Evolutionary conservation across 768 basidiomycete genomes (phyloP), one percentile per base, ranked within the genome.

Genomic region (Pisolithus albus): DNA sequence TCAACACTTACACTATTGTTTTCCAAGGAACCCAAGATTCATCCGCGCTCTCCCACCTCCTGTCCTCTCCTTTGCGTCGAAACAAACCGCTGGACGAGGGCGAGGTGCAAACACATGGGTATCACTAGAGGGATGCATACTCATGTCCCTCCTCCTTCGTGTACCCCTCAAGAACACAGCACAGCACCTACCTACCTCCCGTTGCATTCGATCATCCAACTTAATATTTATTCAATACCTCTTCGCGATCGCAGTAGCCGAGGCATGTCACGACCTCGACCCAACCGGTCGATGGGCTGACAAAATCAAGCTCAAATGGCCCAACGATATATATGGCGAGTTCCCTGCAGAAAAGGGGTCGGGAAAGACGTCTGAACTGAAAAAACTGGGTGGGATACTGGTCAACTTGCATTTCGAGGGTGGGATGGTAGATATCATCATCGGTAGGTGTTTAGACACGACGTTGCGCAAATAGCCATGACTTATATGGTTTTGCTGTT

Each of bases 171-270:
- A 56, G 23, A 46, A 21, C 3, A 16, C 15, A 6, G 28, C 44
- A 1, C 56, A 53, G 2, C 36, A 43, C 13, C 7, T 19, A 5
- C 5, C 30, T n/a, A 26, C 41, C 58, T 58, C n/a, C 10, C 48
- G 37, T 13, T 53, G 59, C 16, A 56, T 69, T 45, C 61, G 50
- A 5, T 32, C 81, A 0, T 70, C 73, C 19, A 84, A 83, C 52
- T 76, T 98, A 36, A 92, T 98, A 23, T 96, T 98, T 63, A 69
- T 94, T 9, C 96, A 99, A 62, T 98, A 99, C 65, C 77, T 99
- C 4, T 88, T 88, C 55, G 87, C 86, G 0, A 72, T 98, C 38
- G 92, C 93, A 1, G 84, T 97, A n/a, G 81, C 84, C 16, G 86
- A 93, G 58, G 92, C 87, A 1, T 90, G 89, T 57, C 77, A 82